Base-by-base conservation (phyloP, 2,329 filamentous ascomycete species). In the Colletotrichum tofieldiae region DNA sequence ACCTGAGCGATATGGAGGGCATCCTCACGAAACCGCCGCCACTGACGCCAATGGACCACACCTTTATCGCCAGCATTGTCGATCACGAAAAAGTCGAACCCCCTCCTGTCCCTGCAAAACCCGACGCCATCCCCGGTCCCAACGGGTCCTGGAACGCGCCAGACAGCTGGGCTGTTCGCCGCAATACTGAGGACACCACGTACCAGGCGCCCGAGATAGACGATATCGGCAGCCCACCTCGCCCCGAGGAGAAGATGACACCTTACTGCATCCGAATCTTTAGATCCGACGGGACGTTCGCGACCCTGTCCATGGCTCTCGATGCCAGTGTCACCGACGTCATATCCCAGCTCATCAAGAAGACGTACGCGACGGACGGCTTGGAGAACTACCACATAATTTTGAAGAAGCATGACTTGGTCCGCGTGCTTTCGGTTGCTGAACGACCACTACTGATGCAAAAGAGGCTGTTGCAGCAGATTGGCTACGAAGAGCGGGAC, bases 181-280 rank as follows among this genome's bases (percentile, higher is more conserved):
- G 91, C 72, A 87, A 87, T 55, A 90, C 89, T 9, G 92, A 94
- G 76, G 93, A 94, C 66, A 88, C 88, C 73, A 85, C 87, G n/a
- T 78, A 80, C 75, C 88, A 85, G 76, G 83, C 80, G 5, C 84
- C 86, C 1, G 93, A 94, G 68, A 85, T 89, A 18, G 93, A 95
- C 74, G 93, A 96, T 66, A 85, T 88, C 37, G 91, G 90, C 58
- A 89, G 90, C 62, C 88, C 90, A n/a, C 87, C 90, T 8, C 89
- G 90, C 61, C 89, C 92, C 2, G 93, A 96, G 67, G 93, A 96
- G 80, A 93, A 94, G 78, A 87, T 90, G 39, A 87, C 89, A 20
- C 91, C 93, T 41, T 98, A 96, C 81, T 98, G 95, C 80, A 96
- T 99, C 79, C 94, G 96, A 43, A 94, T 99, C 47, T 99, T 99